phyloP scores from a whole-genome alignment of 2,329 filamentous ascomycete species.

The Aureobasidium pullulans region DNA sequence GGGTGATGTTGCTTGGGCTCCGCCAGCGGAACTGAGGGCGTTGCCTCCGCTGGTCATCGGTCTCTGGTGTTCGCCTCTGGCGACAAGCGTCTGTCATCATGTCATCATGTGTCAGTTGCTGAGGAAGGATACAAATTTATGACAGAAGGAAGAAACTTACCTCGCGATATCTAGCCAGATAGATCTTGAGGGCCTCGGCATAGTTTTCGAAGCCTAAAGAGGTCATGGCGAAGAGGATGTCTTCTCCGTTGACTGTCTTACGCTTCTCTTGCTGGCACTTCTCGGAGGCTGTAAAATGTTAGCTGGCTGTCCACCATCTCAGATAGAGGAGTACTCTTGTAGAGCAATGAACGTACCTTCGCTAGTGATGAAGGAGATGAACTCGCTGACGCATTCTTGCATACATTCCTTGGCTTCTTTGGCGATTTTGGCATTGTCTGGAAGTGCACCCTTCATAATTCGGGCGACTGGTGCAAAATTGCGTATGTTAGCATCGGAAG shows the following conservation, averaged over 20 bases:
- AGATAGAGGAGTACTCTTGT: not conserved
- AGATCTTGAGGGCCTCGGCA: slow-evolving; percentile 94
- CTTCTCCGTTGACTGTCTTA: slow-evolving; percentile 98
- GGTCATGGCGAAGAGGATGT: slow-evolving; percentile 98
- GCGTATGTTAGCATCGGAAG: slow-evolving; percentile 82
- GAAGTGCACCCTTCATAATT: slow-evolving; percentile 97
- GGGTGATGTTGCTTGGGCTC: slow-evolving; percentile 23
- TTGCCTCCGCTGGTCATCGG: slow-evolving; percentile 36
- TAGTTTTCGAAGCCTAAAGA: slow-evolving; percentile 99
- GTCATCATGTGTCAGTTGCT: slow-evolving; percentile 22
- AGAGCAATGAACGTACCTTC: slow-evolving; percentile 61
- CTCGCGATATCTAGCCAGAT: slow-evolving; percentile 94
- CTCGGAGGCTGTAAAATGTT: slow-evolving; percentile 65
- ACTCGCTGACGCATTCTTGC: slow-evolving; percentile 99
- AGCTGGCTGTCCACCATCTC: not conserved
- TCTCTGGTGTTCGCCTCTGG: slow-evolving; percentile 58
- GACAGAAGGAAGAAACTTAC: slow-evolving; percentile 50
- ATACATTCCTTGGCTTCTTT: slow-evolving; percentile 99
- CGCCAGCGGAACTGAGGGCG: slow-evolving; percentile 21
- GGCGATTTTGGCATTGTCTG: slow-evolving; percentile 91
- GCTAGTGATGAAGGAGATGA: slow-evolving; percentile 99
- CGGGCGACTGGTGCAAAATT: slow-evolving; percentile 94
- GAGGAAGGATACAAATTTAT: not conserved
- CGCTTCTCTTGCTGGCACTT: slow-evolving; percentile 99
- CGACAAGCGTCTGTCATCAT: slow-evolving; percentile 65